These are phyloP conservation scores for Tetrapyrgos nigripes DNA, from an alignment of 1,284 basidiomycete genomes.

Conservation along the genomic window DNA sequence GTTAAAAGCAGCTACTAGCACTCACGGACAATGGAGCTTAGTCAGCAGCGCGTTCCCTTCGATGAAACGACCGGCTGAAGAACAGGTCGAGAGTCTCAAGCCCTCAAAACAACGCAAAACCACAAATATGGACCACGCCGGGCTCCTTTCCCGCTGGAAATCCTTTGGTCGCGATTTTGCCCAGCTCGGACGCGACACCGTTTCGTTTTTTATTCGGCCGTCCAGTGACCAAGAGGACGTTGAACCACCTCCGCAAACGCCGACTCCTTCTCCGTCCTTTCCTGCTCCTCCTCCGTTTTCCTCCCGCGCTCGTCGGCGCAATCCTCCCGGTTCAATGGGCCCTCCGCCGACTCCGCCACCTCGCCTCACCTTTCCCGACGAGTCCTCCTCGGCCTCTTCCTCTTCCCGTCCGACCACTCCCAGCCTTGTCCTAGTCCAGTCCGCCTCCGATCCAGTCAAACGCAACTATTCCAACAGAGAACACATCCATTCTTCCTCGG, in stretches of 20 bases:
- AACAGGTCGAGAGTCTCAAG: slow-evolving; percentile 12
- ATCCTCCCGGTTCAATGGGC: slow-evolving; percentile 14
- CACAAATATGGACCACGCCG: slow-evolving; percentile 3
- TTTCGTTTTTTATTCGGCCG: slow-evolving; percentile 3
- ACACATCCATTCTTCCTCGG: slow-evolving; percentile 11
- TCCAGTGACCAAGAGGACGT: too few species aligned
- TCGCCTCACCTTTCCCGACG: neutral
- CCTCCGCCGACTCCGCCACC: slow-evolving; percentile 11
- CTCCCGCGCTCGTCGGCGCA: neutral
- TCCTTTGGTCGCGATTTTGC: slow-evolving; percentile 34
- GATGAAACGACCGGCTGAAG: slow-evolving; percentile 18
- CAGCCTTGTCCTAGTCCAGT: neutral
- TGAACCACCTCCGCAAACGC: neutral
- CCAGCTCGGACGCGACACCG: slow-evolving; percentile 11
- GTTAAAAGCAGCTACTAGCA: too few species aligned
- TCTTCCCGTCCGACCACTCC: slow-evolving; percentile 4
- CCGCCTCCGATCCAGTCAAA: neutral
- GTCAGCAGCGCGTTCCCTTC: too few species aligned
- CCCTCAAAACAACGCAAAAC: slow-evolving; percentile 17
- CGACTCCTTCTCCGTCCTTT: neutral
- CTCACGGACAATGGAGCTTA: too few species aligned
- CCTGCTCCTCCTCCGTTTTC: neutral
- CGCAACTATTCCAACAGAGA: slow-evolving; percentile 11
- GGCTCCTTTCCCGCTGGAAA: slow-evolving; percentile 17
- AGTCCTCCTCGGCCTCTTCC: slow-evolving; percentile 4